Conservation (phyloP, 2,329 filamentous ascomycete genomes). For the Waltergamsia citrina region DNA sequence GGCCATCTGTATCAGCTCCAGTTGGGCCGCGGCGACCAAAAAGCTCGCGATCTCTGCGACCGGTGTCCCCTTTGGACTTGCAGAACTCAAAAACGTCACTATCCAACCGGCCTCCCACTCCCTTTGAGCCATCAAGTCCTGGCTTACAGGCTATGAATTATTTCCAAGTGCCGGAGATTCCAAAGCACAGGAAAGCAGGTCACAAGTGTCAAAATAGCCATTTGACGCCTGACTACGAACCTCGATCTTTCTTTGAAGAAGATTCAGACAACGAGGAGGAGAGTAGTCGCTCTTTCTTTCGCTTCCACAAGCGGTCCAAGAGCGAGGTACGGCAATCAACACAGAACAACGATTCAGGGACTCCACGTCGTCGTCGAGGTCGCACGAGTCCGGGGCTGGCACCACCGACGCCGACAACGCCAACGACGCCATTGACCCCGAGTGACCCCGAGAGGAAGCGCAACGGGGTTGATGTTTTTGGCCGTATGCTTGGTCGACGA, state of each 20-base stretch:
- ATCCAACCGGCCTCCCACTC: constrained; percentile 1
- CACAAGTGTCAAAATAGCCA: not conserved
- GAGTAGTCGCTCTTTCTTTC: constrained; percentile 27
- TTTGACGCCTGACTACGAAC: constrained; percentile 11
- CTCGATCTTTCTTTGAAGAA: constrained; percentile 36
- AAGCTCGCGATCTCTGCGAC: constrained; percentile 1
- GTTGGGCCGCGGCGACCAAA: constrained; percentile 2
- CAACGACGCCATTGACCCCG: too few species aligned
- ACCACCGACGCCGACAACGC: constrained; percentile 9
- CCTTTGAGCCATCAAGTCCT: not conserved
- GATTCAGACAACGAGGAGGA: constrained; percentile 29
- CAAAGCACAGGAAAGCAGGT: not conserved
- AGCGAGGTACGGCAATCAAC: constrained; percentile 12
- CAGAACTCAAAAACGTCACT: not conserved
- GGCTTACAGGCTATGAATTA: not conserved
- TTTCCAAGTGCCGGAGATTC: not conserved
- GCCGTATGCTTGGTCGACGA: constrained; percentile 25
- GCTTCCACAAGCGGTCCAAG: constrained; percentile 28
- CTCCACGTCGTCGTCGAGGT: constrained; percentile 5
- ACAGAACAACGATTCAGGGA: not conserved
- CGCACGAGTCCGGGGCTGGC: constrained; percentile 13
- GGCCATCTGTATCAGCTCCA: not conserved
- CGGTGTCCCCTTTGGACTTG: not conserved
- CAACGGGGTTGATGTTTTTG: constrained; percentile 22
- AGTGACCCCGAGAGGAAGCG: constrained; percentile 13